Base-by-base conservation (phyloP, 257 asterid genomes). In the Fraxinus quadrangulata region DNA sequence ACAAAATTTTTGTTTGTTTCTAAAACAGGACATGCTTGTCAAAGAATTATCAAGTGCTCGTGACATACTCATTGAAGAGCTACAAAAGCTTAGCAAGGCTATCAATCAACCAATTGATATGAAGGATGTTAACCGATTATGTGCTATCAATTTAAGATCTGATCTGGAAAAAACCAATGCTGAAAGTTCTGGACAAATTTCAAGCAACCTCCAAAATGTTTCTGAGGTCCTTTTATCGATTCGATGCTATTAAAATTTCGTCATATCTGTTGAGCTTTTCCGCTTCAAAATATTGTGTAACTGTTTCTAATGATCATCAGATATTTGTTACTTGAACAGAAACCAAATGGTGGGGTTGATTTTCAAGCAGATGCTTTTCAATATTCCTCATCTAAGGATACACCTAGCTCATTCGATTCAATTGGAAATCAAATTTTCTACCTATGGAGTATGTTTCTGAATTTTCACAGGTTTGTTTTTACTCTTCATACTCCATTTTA, bases 391-490 rank as follows among this genome's bases (percentile, higher is more conserved):
- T 85, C 98, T 47, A 87, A 80, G 81, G 97, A 90, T 80, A 86
- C 86, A 67, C 83, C 86, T 72, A 77, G 70, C 80, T 59, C 90
- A 67, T 87, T 86, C 59, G 86, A 90, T 85, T 83, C 86, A 71
- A 82, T 93, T 59, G 93, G 97, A 74, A 75, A 85, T 84, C 94
- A 92, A 81, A 83, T 90, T 82, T 81, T 72, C 75, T 83, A 88
- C 85, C 79, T 96, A 67, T 96, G 99, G 99, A 87, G 87, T 80
- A 79, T 76, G 72, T 96, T 96, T 84, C 84, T 92, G 78, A 90
- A 85, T 83, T 90, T 93, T 81, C 99, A 96, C 94, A 93, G 99
- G 99, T 96, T 85, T 81, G 87, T 73, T 73, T 76, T 74, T 67
- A 40, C 56, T 33, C 73, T 33, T 54, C 16, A 33, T 65, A 49